Evolutionary conservation across 1,139 yeast species (phyloP).

Genomic region (Ogataea hybrid): DNA sequence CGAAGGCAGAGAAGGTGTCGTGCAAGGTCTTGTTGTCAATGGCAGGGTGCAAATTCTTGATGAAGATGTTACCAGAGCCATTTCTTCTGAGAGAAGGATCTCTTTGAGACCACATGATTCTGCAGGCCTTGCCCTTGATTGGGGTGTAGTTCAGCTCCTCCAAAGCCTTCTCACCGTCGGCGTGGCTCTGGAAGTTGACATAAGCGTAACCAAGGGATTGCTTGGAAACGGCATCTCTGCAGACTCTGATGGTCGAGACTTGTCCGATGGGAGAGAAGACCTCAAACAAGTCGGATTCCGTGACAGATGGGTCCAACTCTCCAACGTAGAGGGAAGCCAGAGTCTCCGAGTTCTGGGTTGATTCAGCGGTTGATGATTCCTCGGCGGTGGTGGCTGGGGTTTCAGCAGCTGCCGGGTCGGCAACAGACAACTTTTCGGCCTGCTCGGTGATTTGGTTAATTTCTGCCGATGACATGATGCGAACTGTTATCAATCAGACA

Average conservation of each 20-base stretch:
- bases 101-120: slow-evolving; percentile 99
- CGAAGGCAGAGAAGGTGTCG: slow-evolving; percentile 97
- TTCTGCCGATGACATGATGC: slow-evolving; percentile 47
- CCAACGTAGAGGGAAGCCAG: slow-evolving; percentile 96
- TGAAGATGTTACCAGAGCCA: slow-evolving; percentile 96
- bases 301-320: slow-evolving; percentile 89
- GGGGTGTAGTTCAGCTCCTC: slow-evolving; percentile 93
- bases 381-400: slow-evolving; percentile 34
- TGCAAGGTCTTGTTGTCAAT: slow-evolving; percentile 98
- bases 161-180: slow-evolving; percentile 92
- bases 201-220: slow-evolving; percentile 98
- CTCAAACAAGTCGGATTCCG: slow-evolving; percentile 94
- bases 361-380: slow-evolving; percentile 38
- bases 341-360: slow-evolving; percentile 43
- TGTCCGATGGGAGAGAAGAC: slow-evolving; percentile 94
- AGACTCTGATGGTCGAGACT: slow-evolving; percentile 95
- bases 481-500: slow-evolving; percentile 6
- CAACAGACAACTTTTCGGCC: slow-evolving; percentile 52
- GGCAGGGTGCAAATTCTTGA: slow-evolving; percentile 97
- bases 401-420: slow-evolving; percentile 35
- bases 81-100: slow-evolving; percentile 95
- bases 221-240: slow-evolving; percentile 98
- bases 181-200: slow-evolving; percentile 89
- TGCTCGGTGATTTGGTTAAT: slow-evolving; percentile 53
- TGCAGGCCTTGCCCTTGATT: slow-evolving; percentile 95